Base-by-base conservation (phyloP, 805 yeast genomes). In the Schizosaccharomyces octosporus region DNA sequence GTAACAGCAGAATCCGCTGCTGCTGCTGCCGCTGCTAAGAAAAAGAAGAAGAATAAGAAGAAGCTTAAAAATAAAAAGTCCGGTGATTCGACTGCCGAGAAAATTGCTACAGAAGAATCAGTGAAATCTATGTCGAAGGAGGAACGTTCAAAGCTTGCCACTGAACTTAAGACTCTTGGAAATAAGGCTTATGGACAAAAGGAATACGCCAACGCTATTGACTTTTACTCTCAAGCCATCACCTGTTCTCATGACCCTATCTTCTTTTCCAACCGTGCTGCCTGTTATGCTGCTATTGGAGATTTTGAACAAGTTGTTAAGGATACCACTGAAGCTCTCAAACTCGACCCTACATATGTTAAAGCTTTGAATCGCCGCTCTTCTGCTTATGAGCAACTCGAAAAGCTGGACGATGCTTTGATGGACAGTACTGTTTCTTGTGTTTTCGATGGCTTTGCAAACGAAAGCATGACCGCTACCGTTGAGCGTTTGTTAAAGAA, bases 331-430 rank as follows among this genome's bases (percentile, higher is more conserved):
- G 79, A 78, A 64, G 98, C 97, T 36, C 78, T 93, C 68, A 78
- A 81, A 67, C 74, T 90, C 68, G 85, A 87, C 71, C 95, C 95
- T 13, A 90, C 85, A 70, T 90, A 93, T 74, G 76, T 86, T 68
- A 93, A 93, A 75, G 93, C 97, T 72, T 76, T 88, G 64, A 75
- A 87, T 68, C 87, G 99, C 74, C 84, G 98, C 73, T 96, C 96
- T 42, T 81, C 83, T 66, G 95, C 97, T 41, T 84, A 84, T 71
- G 98, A 93, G 75, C 79, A 81, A 65, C 72, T 87, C 64, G 95
- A 81, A 67, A 75, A 78, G 65, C 88, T 79, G 72, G 79, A 81
- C 58, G 95, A 89, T 63, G 89, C 98, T 57, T 83, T 87, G 80
- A 82, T 83, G 72, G 98, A 93, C 73, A 79, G 85, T 71, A 89